Evolutionary conservation across 2,329 filamentous ascomycete species (phyloP).

Genomic region (Fusarium sp.): DNA sequence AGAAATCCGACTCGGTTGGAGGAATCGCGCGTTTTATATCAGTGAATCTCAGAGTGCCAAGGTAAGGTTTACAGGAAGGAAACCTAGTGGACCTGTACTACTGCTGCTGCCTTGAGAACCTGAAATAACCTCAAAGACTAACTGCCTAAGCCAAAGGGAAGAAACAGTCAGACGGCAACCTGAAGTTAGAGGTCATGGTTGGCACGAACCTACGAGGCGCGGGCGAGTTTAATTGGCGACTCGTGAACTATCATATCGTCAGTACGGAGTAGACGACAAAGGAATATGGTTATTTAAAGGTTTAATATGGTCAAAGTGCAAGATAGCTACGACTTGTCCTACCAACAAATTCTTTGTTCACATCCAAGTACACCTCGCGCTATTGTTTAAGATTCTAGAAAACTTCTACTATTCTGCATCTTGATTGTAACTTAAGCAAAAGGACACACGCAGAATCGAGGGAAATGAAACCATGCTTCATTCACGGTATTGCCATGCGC

Average conservation of each 20-base stretch:
- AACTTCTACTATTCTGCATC: background rate
- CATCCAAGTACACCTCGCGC: background rate
- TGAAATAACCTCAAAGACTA: conserved; percentile 6
- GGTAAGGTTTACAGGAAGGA: conserved; percentile 8
- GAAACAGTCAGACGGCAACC: conserved; percentile 20
- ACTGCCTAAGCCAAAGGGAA: background rate
- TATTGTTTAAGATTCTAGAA: background rate
- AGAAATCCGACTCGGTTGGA: background rate
- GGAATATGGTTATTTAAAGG: background rate
- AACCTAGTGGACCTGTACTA: conserved; percentile 2
- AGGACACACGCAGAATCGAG: background rate
- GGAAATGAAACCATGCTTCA: background rate
- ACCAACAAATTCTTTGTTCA: background rate
- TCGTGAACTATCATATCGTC: background rate
- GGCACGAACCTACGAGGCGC: background rate
- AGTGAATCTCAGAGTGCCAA: background rate
- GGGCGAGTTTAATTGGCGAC: background rate
- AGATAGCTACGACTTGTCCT: background rate
- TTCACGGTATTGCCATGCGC: background rate
- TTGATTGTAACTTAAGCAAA: background rate
- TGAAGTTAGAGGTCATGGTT: background rate
- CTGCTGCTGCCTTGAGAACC: conserved; percentile 36
- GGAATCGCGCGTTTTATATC: conserved; percentile 8
- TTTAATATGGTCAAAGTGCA: background rate
- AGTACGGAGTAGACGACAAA: conserved; percentile 3